Evolutionary conservation across 768 basidiomycete species (phyloP), one percentile per base, ranked within the genome.

Genomic region (Podaxis rugospora): DNA sequence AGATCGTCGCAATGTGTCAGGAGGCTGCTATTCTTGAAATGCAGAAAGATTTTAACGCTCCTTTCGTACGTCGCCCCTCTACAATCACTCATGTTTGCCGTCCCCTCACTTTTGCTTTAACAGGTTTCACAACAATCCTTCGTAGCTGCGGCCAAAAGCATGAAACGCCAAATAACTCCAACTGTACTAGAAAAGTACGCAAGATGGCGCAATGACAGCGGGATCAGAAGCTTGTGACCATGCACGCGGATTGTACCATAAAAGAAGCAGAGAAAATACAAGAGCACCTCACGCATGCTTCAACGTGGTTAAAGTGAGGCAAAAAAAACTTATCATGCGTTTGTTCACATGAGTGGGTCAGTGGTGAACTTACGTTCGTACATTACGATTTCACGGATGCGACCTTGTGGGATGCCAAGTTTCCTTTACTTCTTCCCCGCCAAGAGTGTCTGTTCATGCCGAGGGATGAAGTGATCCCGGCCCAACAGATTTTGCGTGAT

Each of bases 21-120:
- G 96, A 99, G 72, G 97, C 97, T 3, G 97, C 96, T 0, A 72
- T 98, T 63, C 70, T 89, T 57, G 92, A 95, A 0, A 98, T 99
- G 97, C 87, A 91, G 65, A 80, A 84, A 56, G 83, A 98, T 71
- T 87, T 98, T 37, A 72, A 91, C 61, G 86, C 93, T 2, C 80
- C 85, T 49, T 81, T 78, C 67, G 96, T 96, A 65, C 68, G 91
- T 75, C 7, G 35, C 1, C 50, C 49, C 5, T 42, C 40, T 35
- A 51, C 11, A 28, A 25, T 28, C 27, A 51, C 40, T 52, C 37
- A 25, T 42, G n/a, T 55, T n/a, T 21, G 23, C 54, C 25, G 13
- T 14, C 16, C 18, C 51, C 25, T 56, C 32, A 51, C 21, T 10
- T 11, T 21, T 18, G 55, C 57, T 18, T 11, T 44, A 28, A 13